These are phyloP conservation scores for Fusarium verticillioides DNA, from an alignment of 2,329 filamentous ascomycete genomes.

Conservation along the genomic window DNA sequence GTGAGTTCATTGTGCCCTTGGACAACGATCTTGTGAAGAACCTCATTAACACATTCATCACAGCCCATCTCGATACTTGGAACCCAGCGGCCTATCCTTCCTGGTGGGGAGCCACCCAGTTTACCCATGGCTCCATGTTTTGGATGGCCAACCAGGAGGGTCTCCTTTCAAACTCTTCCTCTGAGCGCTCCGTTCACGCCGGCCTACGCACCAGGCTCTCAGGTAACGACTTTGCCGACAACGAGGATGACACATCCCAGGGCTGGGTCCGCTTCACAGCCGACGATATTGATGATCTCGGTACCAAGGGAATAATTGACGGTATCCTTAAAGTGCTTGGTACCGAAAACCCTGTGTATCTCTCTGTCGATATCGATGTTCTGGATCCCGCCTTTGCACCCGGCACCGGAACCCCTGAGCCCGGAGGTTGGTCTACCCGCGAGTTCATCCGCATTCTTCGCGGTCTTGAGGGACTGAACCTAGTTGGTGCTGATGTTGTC, in stretches of 20 bases:
- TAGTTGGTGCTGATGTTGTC: conserved; percentile 90
- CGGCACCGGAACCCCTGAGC: conserved; percentile 88
- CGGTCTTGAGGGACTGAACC: conserved; percentile 82
- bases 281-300: conserved; percentile 88
- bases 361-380: conserved; percentile 85
- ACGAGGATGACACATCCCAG: conserved; percentile 77
- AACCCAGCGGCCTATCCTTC: conserved; percentile 83
- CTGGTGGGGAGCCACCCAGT: conserved; percentile 73
- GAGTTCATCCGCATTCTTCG: conserved; percentile 87
- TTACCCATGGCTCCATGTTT: conserved; percentile 93
- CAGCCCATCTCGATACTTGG: conserved; percentile 83
- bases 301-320: conserved; percentile 75
- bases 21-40: neutral
- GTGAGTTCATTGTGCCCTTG: conserved; percentile 22
- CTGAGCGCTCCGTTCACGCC: conserved; percentile 81
- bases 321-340: conserved; percentile 78
- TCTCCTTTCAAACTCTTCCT: conserved; percentile 75
- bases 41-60: neutral
- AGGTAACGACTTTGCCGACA: conserved; percentile 72
- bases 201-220: conserved; percentile 82
- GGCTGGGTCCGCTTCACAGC: conserved; percentile 82
- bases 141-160: conserved; percentile 87
- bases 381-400: conserved; percentile 76
- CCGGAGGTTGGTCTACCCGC: conserved; percentile 89
- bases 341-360: conserved; percentile 81